Evolutionary conservation across 1,284 basidiomycete genomes (phyloP).

Genomic region (Coriolopsis trogii): DNA sequence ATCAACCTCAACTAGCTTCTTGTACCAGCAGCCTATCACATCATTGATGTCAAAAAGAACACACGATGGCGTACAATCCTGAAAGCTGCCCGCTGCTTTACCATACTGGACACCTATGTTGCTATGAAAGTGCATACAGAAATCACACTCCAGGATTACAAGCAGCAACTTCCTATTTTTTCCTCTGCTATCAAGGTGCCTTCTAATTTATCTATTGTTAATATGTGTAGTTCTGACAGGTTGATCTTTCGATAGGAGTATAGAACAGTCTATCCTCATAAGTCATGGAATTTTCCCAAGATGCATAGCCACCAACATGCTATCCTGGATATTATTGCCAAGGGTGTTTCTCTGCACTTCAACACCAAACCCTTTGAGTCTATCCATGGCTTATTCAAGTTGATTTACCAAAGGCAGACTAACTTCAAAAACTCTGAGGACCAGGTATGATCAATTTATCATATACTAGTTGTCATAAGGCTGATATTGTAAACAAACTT

Average conservation of each 20-base stretch:
- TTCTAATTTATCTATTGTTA: background rate
- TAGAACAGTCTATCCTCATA: background rate
- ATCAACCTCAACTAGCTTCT: background rate
- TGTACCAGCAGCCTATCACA: too few relatives aligned
- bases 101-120: too few relatives aligned
- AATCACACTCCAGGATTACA: too few relatives aligned
- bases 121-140: too few relatives aligned
- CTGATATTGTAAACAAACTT: too few relatives aligned
- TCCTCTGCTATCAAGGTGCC: background rate
- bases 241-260: background rate
- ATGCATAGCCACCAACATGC: slow-evolving; percentile 25
- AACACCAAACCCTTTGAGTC: slow-evolving; percentile 32
- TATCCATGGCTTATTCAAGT: slow-evolving; percentile 29
- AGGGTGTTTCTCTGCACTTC: slow-evolving; percentile 25
- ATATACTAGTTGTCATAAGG: too few relatives aligned
- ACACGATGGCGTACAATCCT: too few relatives aligned
- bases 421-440: slow-evolving; percentile 35
- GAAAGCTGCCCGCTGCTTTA: too few relatives aligned
- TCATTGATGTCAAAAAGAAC: too few relatives aligned
- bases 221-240: background rate
- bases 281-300: slow-evolving; percentile 32
- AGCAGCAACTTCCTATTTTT: too few relatives aligned
- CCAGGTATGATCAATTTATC: too few relatives aligned
- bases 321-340: slow-evolving; percentile 26
- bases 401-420: slow-evolving; percentile 25